Evolutionary conservation across 352 stramenopile genomes (phyloP), one percentile per base, ranked within the genome.

Genomic region (Pythium rishiriense): DNA sequence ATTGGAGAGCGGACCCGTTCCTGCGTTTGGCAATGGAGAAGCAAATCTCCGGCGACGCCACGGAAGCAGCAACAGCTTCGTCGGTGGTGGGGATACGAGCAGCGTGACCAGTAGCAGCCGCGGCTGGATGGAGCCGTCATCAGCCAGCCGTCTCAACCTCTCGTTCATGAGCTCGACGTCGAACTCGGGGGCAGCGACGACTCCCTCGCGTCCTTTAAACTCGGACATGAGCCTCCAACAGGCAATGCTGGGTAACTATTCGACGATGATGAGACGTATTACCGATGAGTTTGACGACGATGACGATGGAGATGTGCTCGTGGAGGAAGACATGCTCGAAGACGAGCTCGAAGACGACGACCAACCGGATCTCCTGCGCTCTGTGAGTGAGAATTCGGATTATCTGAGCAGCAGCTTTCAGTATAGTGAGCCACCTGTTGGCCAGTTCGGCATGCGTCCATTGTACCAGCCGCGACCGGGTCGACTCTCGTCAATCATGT

Each of bases 221-320:
- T 83, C 78, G 4, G 83, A 90, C 51, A 85, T 82, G 78, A 91
- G 83, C 62, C 62, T 92, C 8, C 83, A 82, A 10, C 73, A 87
- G 41, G 81, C 83, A 9, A 90, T 93, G 75, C 73, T 90, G 22
- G 81, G 81, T 19, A 93, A 85, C 37, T 93, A 91, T 58, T 88
- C 83, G 43, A 76, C 78, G 17, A 53, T 90, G 8, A 81, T 90
- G 29, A 73, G 79, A 1, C 66, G 76, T 0, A 77, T 90, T 62
- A 83, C 78, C 21, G 83, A 92, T 43, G 58, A 78, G 26, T 62
- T 73, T 21, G 73, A 78, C 25, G 63, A 74, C 19, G 70, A 65
- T 0, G 55, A 76, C 28, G 72, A 76, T 22, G 71, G 73, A 17
- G 61, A 68, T 3, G 61, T 54, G 3, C 47, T 58, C 3, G 24